phyloP scores from a whole-genome alignment of 169 alveolate species.

The Cryptosporidium parvum region DNA sequence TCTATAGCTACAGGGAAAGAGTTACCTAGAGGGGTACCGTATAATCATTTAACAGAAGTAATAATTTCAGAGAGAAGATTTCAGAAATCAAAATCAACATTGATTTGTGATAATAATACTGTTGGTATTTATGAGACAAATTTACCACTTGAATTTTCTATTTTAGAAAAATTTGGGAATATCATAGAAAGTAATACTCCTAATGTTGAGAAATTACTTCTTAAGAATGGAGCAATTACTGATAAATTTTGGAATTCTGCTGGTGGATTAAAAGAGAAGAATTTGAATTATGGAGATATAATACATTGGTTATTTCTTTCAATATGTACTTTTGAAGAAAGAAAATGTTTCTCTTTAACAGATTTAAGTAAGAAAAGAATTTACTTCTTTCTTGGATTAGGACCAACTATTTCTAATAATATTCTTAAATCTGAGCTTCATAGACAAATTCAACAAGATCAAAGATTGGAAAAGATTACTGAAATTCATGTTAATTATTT shows the following conservation, averaged over 20 bases:
- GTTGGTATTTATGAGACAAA: constrained; percentile 66
- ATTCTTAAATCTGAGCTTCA: background rate
- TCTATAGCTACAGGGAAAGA: constrained; percentile 42
- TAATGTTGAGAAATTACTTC: constrained; percentile 24
- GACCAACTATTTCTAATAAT: background rate
- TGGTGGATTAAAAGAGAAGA: background rate
- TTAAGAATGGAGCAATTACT: constrained; percentile 20
- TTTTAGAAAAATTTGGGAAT: constrained; percentile 53
- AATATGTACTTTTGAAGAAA: constrained; percentile 38
- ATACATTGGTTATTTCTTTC: constrained; percentile 50
- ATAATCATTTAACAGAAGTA: constrained; percentile 55
- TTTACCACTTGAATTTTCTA: constrained; percentile 61
- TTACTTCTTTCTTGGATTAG: constrained; percentile 1
- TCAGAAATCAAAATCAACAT: constrained; percentile 42
- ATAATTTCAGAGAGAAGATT: constrained; percentile 51
- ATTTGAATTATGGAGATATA: constrained; percentile 16
- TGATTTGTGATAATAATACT: constrained; percentile 52
- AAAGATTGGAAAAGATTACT: background rate
- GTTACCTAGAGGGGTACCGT: constrained; percentile 70
- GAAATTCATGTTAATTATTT: background rate
- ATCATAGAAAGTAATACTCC: constrained; percentile 61
- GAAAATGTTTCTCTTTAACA: constrained; percentile 21
- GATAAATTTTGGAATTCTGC: constrained; percentile 36
- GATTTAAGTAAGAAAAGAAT: constrained; percentile 11
- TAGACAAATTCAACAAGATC: background rate